phyloP scores from a whole-genome alignment of 108 stramenopile species.

The Tribonema minus region DNA sequence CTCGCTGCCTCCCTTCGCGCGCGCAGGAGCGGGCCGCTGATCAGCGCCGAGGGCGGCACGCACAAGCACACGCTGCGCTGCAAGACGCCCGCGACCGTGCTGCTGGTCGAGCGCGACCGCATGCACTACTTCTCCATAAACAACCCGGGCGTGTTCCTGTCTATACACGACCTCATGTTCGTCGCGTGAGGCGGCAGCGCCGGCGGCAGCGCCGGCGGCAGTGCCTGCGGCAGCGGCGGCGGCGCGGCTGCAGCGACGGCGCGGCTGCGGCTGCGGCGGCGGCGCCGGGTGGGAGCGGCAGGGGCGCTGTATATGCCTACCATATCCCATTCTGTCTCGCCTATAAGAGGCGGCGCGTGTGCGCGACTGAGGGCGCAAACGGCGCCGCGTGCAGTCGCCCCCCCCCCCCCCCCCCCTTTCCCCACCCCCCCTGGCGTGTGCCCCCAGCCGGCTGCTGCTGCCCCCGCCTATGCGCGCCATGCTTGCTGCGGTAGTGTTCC shows the following conservation, averaged over 20 bases:
- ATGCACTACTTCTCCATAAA: conserved; percentile 35
- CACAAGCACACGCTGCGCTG: not conserved
- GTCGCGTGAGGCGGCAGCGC: not conserved
- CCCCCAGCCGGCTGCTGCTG: too few relatives aligned
- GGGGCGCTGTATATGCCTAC: too few relatives aligned
- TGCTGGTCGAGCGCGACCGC: conserved; percentile 12
- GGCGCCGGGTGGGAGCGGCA: too few relatives aligned
- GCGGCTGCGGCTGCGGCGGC: not conserved
- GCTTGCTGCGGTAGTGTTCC: too few relatives aligned
- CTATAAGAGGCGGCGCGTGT: too few relatives aligned
- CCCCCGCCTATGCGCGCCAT: too few relatives aligned
- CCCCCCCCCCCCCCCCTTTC: too few relatives aligned
- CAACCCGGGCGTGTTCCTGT: conserved; percentile 46
- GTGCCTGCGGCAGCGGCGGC: not conserved
- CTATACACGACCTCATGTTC: conserved; percentile 37
- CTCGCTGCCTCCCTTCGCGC: too few relatives aligned
- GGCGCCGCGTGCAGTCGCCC: too few relatives aligned
- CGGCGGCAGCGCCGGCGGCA: not conserved
- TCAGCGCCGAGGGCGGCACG: not conserved
- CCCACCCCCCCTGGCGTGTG: too few relatives aligned
- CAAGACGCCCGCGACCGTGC: not conserved
- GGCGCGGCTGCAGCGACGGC: not conserved
- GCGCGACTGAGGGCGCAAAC: too few relatives aligned
- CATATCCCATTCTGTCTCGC: too few relatives aligned
- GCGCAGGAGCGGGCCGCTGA: not conserved